Base-by-base conservation (phyloP, 2,329 filamentous ascomycete genomes). In the Aureobasidium sp. region DNA sequence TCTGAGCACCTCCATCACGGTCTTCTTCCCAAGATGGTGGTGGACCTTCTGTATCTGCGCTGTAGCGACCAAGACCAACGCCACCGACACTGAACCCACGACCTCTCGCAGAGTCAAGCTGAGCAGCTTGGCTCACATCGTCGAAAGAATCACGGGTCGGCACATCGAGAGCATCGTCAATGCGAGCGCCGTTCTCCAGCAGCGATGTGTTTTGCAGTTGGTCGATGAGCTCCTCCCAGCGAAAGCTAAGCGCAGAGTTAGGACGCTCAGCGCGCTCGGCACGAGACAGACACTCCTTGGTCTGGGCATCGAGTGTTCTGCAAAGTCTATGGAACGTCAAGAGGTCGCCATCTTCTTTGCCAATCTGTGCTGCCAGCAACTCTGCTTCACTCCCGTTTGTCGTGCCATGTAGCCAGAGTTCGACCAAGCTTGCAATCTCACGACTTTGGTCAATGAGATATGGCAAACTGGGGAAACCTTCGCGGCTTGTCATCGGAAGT, bases 381-480 rank as follows among this genome's bases (percentile, higher is more conserved):
- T 61, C 54, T 13, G 57, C 42, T 35, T 57, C 57, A 38, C 60
- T 50, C 23, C 57, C 59, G 33, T 47, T 57, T 10, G 64, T 61
- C 1, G 66, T 69, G 5, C 78, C 74, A 51, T 90, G 86, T 0
- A 88, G 79, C 89, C 89, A 95, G 13, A 94, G 77, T 67, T 88
- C 88, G 23, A 95, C 87, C 19, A 99, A 76, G 38, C 87, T 86
- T 0, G 94, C 90, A 67, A 92, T 91, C 67, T 89, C 92, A 63
- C 90, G 84, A 8, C 91, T 85, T 64, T 92, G 87, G 67, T 99
- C 94, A 63, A 99, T 89, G 4, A 99, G 81, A 70, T 95, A 96
- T 0, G 94, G 94, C 15, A 99, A 78, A 47, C 89, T 94, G 0
- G 92, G 93, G 67, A 96, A 96, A 0, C 94, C 94, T 75, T 99